Evolutionary conservation across 352 stramenopile genomes (phyloP).

Genomic region (Phytophthora uliginosa): DNA sequence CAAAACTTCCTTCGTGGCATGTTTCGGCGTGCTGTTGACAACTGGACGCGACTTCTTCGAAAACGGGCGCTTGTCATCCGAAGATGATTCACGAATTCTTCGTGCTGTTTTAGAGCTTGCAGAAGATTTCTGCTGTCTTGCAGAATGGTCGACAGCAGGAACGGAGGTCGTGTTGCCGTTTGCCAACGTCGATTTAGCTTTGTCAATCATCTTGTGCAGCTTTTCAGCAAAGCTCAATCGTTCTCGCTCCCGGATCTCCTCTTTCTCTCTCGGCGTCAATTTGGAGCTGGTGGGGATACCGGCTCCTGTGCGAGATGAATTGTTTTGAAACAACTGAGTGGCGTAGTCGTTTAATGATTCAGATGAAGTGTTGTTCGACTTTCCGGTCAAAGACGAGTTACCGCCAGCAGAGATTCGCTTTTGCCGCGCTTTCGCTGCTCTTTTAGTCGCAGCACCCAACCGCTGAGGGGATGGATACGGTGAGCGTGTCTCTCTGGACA

Average conservation of each 20-base stretch:
- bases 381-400: conserved; percentile 9
- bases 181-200: conserved; percentile 74
- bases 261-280: conserved; percentile 41
- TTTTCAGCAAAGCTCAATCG: conserved; percentile 88
- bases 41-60: conserved; percentile 22
- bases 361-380: conserved; percentile 29
- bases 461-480: conserved; percentile 43
- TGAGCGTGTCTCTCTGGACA: conserved; percentile 44
- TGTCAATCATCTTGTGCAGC: conserved; percentile 91
- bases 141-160: conserved; percentile 1
- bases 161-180: conserved; percentile 34
- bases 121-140: conserved; percentile 15
- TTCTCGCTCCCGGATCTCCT: conserved; percentile 61
- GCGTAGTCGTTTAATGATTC: conserved; percentile 82
- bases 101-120: conserved; percentile 10
- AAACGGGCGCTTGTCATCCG: conserved; percentile 17
- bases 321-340: conserved; percentile 71
- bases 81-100: conserved; percentile 14
- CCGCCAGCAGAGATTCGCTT: conserved; percentile 27
- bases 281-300: conserved; percentile 12
- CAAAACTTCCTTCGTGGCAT: conserved; percentile 7
- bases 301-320: conserved; percentile 17
- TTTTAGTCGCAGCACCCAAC: conserved; percentile 33
- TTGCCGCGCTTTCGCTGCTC: conserved; percentile 33
- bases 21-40: conserved; percentile 24